Evolutionary conservation across 495 filamentous ascomycete genomes (phyloP).

Genomic region (Hypoxylon crocopeplum): DNA sequence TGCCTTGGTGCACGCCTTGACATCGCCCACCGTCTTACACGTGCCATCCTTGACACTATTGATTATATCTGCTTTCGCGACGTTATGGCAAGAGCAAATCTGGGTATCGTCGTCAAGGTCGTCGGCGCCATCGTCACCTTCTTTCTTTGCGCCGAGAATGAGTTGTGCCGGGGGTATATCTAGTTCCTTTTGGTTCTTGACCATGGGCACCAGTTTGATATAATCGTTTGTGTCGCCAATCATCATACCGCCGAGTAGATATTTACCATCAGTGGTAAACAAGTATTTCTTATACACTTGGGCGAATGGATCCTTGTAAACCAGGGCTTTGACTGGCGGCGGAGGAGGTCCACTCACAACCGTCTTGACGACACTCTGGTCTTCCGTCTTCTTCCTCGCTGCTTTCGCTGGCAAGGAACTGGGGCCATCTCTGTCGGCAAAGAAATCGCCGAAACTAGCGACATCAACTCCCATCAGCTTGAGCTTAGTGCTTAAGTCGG

Average conservation of each 20-base stretch:
- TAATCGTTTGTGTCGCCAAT: conserved; percentile 96
- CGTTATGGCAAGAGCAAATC: conserved; percentile 96
- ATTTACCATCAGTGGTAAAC: conserved; percentile 91
- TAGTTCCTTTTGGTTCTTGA: conserved; percentile 83
- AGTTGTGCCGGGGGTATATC: conserved; percentile 86
- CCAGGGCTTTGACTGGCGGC: conserved; percentile 79
- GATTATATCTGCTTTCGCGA: conserved; percentile 84
- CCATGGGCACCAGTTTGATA: conserved; percentile 92
- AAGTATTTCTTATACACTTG: conserved; percentile 98
- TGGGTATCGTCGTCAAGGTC: conserved; percentile 79
- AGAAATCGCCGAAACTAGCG: conserved; percentile 95
- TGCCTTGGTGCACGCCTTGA: conserved; percentile 94
- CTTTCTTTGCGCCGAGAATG: conserved; percentile 82
- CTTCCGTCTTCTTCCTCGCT: conserved; percentile 47
- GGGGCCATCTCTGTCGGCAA: conserved; percentile 88
- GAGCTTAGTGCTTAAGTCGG: conserved; percentile 92
- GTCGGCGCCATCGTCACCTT: conserved; percentile 70
- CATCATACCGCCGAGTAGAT: conserved; percentile 96
- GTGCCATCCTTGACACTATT: conserved; percentile 77
- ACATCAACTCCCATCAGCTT: conserved; percentile 95
- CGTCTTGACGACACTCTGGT: conserved; percentile 52
- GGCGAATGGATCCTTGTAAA: conserved; percentile 91
- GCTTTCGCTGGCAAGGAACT: conserved; percentile 70
- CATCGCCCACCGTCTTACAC: conserved; percentile 84
- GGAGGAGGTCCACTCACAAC: conserved; percentile 61